These are phyloP conservation scores for Botrytis aclada DNA, from an alignment of 2,329 filamentous ascomycete genomes.

Conservation along the genomic window DNA sequence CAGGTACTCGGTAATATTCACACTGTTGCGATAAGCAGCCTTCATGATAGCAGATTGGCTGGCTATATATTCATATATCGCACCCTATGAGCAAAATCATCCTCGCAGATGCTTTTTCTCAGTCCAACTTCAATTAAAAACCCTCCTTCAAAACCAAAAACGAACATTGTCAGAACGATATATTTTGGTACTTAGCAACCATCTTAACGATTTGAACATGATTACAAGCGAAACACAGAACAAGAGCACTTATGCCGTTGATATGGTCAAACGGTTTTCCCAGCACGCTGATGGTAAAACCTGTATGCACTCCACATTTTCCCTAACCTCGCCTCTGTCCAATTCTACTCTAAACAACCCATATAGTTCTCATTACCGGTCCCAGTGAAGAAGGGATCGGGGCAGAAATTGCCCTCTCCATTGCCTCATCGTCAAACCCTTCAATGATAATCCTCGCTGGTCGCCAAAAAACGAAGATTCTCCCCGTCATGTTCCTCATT, in stretches of 20 bases:
- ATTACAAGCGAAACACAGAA: neutral
- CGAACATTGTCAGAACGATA: neutral
- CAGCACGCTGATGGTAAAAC: constrained; percentile 4
- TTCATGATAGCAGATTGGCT: neutral
- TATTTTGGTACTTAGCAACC: neutral
- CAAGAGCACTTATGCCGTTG: neutral
- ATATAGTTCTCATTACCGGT: neutral
- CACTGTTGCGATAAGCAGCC: neutral
- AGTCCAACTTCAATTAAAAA: neutral
- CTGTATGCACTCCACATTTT: neutral
- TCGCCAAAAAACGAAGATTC: neutral
- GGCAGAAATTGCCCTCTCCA: constrained; percentile 4
- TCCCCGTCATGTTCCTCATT: neutral
- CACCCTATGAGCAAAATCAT: neutral
- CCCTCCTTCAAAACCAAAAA: neutral
- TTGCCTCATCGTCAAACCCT: neutral
- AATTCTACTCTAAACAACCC: neutral
- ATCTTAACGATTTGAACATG: neutral
- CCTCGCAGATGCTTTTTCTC: neutral
- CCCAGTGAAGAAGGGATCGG: neutral
- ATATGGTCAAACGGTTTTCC: neutral
- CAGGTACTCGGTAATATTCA: neutral
- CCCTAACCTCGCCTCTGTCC: neutral
- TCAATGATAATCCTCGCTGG: constrained; percentile 2
- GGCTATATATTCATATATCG: neutral